Conservation (phyloP, 805 yeast species). For the Sugiyamaella valdiviana region DNA sequence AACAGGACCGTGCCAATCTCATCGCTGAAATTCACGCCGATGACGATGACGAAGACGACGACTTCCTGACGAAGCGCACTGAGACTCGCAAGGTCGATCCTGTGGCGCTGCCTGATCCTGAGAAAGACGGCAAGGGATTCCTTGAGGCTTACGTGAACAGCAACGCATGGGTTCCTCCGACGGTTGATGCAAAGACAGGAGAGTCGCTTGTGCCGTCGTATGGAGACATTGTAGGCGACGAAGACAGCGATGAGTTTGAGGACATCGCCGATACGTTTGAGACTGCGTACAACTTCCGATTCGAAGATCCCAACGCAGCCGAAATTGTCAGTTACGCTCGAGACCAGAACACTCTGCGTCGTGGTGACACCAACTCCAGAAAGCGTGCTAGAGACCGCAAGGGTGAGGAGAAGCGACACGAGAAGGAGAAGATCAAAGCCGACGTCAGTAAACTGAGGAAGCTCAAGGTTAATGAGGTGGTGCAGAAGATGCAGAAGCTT, state of each 20-base stretch:
- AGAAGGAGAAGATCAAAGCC: slow-evolving; percentile 50
- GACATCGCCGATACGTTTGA: slow-evolving; percentile 89
- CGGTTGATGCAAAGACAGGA: slow-evolving; percentile 54
- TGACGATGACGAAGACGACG: slow-evolving; percentile 40
- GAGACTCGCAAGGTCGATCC: slow-evolving; percentile 34
- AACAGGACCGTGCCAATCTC: slow-evolving; percentile 67
- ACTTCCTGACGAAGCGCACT: slow-evolving; percentile 57
- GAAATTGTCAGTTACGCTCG: slow-evolving; percentile 94
- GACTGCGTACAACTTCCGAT: slow-evolving; percentile 89
- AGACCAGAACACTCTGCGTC: slow-evolving; percentile 80
- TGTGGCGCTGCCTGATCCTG: slow-evolving; percentile 58
- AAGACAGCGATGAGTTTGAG: slow-evolving; percentile 81
- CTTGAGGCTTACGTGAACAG: slow-evolving; percentile 63
- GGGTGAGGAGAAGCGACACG: slow-evolving; percentile 47
- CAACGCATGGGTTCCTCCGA: slow-evolving; percentile 86
- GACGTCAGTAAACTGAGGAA: slow-evolving; percentile 66
- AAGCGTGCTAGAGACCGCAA: slow-evolving; percentile 76
- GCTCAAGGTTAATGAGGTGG: slow-evolving; percentile 66
- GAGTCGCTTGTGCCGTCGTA: slow-evolving; percentile 30
- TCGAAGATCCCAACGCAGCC: slow-evolving; percentile 84
- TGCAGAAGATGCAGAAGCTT: slow-evolving; percentile 61
- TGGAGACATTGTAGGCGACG: slow-evolving; percentile 39
- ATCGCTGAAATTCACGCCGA: slow-evolving; percentile 64
- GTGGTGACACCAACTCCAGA: slow-evolving; percentile 67
- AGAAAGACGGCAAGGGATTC: slow-evolving; percentile 57